These are phyloP conservation scores for Musa schizocarpa DNA, from an alignment of 176 grass and related monocot species.

Conservation along the genomic window DNA sequence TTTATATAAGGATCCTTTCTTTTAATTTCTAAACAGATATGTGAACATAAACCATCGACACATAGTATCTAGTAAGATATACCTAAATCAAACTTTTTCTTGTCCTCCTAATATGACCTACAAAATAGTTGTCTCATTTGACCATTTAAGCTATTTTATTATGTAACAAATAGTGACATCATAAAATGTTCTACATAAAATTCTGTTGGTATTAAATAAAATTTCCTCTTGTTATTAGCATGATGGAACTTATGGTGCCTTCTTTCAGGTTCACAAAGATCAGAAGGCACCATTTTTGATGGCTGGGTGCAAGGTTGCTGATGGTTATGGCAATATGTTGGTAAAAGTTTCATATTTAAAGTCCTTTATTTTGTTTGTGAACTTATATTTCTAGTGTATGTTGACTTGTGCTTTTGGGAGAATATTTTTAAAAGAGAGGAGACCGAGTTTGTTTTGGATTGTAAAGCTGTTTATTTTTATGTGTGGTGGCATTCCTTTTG, in stretches of 20 bases:
- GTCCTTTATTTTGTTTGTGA: not conserved
- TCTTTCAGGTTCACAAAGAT: conserved; percentile 61
- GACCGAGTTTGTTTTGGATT: too few species aligned
- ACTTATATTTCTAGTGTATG: too few species aligned
- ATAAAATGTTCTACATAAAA: not conserved
- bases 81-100: not conserved
- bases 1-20: not conserved
- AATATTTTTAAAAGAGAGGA: too few species aligned
- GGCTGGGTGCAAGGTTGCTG: conserved; percentile 96
- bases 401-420: too few species aligned
- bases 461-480: too few species aligned
- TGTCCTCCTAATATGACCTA: too few species aligned
- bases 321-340: conserved; percentile 89
- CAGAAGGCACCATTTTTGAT: conserved; percentile 89
- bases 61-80: not conserved
- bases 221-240: too few species aligned
- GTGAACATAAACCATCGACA: not conserved
- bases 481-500: too few species aligned
- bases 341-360: conserved; percentile 30
- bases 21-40: not conserved
- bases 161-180: not conserved
- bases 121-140: too few species aligned
- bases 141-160: not conserved
- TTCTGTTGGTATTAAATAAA: not conserved
- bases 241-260: conserved; percentile 1